Evolutionary conservation across 1,139 yeast genomes (phyloP).

Genomic region (Sugiyamaella neomexicana): DNA sequence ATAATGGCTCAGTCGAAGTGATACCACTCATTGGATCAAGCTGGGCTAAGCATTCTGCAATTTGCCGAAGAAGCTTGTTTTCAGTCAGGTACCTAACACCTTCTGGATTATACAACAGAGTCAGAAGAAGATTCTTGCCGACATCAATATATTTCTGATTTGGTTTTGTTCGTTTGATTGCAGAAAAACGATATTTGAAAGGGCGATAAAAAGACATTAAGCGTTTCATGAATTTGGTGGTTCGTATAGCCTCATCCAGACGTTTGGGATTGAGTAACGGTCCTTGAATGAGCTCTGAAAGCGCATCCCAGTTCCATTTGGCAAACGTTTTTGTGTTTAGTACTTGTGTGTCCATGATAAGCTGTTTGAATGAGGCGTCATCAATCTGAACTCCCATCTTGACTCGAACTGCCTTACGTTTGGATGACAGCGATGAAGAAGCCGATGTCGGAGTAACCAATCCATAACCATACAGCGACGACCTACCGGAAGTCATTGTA

Average conservation of each 20-base stretch:
- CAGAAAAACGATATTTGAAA: conserved; percentile 80
- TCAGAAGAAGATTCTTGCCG: conserved; percentile 71
- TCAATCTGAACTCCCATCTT: conserved; percentile 58
- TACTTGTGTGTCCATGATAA: conserved; percentile 69
- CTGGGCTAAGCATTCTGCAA: conserved; percentile 86
- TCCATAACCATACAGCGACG: conserved; percentile 43
- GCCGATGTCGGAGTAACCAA: conserved; percentile 16
- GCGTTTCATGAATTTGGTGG: conserved; percentile 83
- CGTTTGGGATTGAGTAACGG: conserved; percentile 71
- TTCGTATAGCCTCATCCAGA: conserved; percentile 73
- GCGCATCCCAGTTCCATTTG: conserved; percentile 85
- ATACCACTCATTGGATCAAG: conserved; percentile 79
- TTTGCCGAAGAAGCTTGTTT: conserved; percentile 78
- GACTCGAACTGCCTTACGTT: conserved; percentile 42
- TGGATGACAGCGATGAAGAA: conserved; percentile 1
- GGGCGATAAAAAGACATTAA: conserved; percentile 88
- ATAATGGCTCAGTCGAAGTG: conserved; percentile 68
- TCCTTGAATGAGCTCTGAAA: conserved; percentile 71
- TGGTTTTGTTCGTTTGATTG: conserved; percentile 52
- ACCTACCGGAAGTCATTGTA: conserved; percentile 23
- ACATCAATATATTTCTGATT: conserved; percentile 60
- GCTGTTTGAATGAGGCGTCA: conserved; percentile 65
- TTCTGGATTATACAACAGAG: conserved; percentile 60
- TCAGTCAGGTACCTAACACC: conserved; percentile 70
- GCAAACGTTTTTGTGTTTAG: conserved; percentile 73